phyloP scores from a whole-genome alignment of 176 grass and related monocot species.

The Avena insularis region DNA sequence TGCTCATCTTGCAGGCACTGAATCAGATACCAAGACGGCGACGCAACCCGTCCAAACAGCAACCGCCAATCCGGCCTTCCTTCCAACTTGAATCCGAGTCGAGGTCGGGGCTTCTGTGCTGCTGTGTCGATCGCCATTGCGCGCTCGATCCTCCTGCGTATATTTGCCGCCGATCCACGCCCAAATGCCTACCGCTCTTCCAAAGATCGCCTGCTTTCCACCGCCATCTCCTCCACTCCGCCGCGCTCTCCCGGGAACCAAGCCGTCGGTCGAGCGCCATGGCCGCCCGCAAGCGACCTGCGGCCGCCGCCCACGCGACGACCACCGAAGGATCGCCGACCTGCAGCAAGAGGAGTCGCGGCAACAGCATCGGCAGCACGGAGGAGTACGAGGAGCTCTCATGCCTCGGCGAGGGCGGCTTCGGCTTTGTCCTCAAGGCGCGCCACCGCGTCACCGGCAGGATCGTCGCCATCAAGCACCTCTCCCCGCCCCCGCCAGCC shows the following conservation, averaged over 20 bases:
- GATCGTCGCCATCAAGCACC: constrained; percentile 4
- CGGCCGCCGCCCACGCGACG: not conserved
- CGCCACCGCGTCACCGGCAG: constrained; percentile 3
- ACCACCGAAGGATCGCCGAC: not conserved
- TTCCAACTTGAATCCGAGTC: not conserved
- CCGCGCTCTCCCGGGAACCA: not conserved
- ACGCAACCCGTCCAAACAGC: not conserved
- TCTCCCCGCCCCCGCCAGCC: not conserved
- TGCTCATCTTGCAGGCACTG: not conserved
- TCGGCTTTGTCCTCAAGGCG: constrained; percentile 3
- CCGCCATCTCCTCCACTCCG: not conserved
- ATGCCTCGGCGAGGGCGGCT: not conserved
- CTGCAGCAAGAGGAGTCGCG: constrained; percentile 18
- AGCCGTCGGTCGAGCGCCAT: not conserved
- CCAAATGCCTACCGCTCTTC: not conserved
- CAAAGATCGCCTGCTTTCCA: not conserved
- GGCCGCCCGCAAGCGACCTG: constrained; percentile 26
- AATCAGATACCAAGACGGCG: not conserved
- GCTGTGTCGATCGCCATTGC: not conserved
- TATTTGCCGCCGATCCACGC: not conserved
- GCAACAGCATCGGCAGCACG: not conserved
- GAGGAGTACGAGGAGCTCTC: not conserved
- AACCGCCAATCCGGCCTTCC: not conserved
- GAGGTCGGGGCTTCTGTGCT: not conserved
- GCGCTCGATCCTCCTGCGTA: not conserved